These are phyloP conservation scores for Striga hermonthica DNA, from an alignment of 305 asterid species.

Conservation along the genomic window DNA sequence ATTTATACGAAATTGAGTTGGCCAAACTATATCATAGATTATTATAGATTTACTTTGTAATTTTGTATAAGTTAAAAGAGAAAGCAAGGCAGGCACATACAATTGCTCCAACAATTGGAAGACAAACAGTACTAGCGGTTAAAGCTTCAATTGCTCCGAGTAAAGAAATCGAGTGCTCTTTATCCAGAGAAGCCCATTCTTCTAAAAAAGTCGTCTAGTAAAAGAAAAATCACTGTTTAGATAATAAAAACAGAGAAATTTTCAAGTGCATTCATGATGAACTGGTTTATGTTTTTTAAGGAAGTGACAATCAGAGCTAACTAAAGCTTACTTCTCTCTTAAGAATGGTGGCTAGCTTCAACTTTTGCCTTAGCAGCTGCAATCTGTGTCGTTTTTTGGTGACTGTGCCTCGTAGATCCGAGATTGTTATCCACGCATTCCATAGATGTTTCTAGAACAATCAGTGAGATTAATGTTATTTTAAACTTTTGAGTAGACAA, in stretches of 20 bases:
- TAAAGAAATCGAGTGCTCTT: slow-evolving; percentile 65
- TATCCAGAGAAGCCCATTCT: slow-evolving; percentile 71
- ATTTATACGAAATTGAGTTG: slow-evolving; percentile 17
- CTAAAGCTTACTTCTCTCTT: slow-evolving; percentile 68
- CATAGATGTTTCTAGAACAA: slow-evolving; percentile 68
- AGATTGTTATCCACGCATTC: slow-evolving; percentile 92
- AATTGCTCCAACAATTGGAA: slow-evolving; percentile 71
- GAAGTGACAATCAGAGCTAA: slow-evolving; percentile 15
- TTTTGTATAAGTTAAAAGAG: not conserved
- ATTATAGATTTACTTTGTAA: no score
- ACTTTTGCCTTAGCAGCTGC: slow-evolving; percentile 80
- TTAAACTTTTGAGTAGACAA: not conserved
- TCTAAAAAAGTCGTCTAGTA: slow-evolving; percentile 59
- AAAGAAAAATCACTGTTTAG: slow-evolving; percentile 21
- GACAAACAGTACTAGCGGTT: slow-evolving; percentile 90
- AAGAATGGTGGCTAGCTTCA: slow-evolving; percentile 85
- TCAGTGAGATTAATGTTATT: slow-evolving; percentile 19
- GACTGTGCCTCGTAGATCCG: slow-evolving; percentile 75
- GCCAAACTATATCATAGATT: slow-evolving; percentile 7
- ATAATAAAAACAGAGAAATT: slow-evolving; percentile 10
- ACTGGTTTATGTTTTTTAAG: not conserved
- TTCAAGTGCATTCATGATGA: not conserved
- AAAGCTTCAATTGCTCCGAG: slow-evolving; percentile 87
- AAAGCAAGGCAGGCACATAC: slow-evolving; percentile 41
- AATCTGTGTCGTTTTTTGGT: slow-evolving; percentile 83